phyloP scores from a whole-genome alignment of 2,329 filamentous ascomycete species.

The Coleophoma cylindrospora region DNA sequence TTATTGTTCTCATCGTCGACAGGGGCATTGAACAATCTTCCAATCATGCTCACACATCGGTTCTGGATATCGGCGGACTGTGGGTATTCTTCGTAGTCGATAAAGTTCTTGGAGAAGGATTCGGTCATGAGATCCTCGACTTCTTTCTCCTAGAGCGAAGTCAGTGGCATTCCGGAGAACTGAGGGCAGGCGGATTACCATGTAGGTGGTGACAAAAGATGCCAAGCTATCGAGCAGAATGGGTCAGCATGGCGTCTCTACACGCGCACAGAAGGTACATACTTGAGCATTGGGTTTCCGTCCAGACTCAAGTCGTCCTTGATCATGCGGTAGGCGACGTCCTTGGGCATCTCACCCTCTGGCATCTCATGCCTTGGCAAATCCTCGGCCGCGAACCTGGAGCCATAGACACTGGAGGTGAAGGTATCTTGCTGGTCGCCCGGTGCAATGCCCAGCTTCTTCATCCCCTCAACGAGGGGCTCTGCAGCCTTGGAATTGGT shows the following conservation, averaged over 20 bases:
- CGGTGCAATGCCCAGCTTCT: slow-evolving; percentile 37
- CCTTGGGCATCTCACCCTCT: slow-evolving; percentile 81
- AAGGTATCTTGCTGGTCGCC: slow-evolving; percentile 14
- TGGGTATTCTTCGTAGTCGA: slow-evolving; percentile 82
- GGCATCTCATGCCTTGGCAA: slow-evolving; percentile 84
- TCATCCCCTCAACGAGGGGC: slow-evolving; percentile 33
- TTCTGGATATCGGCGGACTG: slow-evolving; percentile 83
- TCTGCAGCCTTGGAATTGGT: slow-evolving; percentile 19
- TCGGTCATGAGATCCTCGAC: slow-evolving; percentile 94
- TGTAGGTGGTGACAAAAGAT: slow-evolving; percentile 93
- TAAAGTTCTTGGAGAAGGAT: slow-evolving; percentile 91
- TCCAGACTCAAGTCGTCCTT: slow-evolving; percentile 91
- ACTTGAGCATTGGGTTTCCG: slow-evolving; percentile 85
- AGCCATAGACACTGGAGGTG: slow-evolving; percentile 67
- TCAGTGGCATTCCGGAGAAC: background rate
- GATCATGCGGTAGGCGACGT: slow-evolving; percentile 95
- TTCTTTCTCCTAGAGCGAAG: slow-evolving; percentile 68
- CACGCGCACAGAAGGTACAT: slow-evolving; percentile 22
- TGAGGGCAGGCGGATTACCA: slow-evolving; percentile 49
- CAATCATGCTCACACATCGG: slow-evolving; percentile 89
- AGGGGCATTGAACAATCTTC: slow-evolving; percentile 80
- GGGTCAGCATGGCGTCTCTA: slow-evolving; percentile 1
- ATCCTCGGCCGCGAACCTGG: slow-evolving; percentile 74
- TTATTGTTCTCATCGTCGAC: slow-evolving; percentile 46
- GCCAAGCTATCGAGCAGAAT: slow-evolving; percentile 57